Evolutionary conservation across 2,329 filamentous ascomycete species (phyloP).

Genomic region (Botrytis byssoidea): DNA sequence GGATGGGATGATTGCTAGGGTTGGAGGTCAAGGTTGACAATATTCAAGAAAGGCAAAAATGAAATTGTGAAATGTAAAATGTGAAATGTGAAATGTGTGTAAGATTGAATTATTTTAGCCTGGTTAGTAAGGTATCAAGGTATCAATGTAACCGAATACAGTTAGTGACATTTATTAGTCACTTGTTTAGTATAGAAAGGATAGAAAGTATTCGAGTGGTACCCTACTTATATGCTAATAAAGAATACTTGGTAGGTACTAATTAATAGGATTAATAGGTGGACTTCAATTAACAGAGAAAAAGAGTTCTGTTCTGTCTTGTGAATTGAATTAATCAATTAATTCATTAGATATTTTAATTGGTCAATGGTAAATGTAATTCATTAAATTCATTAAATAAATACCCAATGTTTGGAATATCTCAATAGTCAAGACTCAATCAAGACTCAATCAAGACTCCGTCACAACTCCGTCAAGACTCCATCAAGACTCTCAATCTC

Average conservation of each 20-base stretch:
- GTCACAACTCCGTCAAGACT: not conserved
- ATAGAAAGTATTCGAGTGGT: no score
- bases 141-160: rapidly evolving
- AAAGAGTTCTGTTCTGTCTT: not conserved
- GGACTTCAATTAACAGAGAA: not conserved
- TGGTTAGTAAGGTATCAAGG: not conserved
- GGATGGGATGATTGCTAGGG: not conserved
- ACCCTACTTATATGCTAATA: not conserved
- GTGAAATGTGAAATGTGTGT: not conserved
- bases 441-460: not conserved
- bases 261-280: not conserved
- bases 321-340: not conserved
- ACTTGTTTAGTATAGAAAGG: not conserved
- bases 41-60: no score
- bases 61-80: not conserved
- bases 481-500: not conserved
- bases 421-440: not conserved
- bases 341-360: not conserved
- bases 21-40: not conserved
- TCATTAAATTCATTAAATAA: not conserved
- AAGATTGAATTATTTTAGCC: not conserved
- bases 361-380: not conserved
- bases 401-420: not conserved
- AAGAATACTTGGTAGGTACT: not conserved
- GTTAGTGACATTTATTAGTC: not conserved